These are phyloP conservation scores for Larix sibirica DNA, from an alignment of 83 land plant species.

Conservation along the genomic window DNA sequence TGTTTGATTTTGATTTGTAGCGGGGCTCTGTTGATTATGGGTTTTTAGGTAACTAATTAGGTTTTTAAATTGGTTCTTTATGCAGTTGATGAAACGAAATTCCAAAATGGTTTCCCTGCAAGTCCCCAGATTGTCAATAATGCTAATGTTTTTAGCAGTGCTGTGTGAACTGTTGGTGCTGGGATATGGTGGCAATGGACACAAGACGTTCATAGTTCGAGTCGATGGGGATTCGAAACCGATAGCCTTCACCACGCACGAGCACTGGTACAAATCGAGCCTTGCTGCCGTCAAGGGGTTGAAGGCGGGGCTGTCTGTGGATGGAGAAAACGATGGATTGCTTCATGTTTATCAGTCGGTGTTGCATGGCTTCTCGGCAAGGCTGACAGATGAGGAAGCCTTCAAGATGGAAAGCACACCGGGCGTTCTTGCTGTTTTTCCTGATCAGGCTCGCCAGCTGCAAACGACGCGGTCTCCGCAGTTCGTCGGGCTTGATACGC, in stretches of 20 bases:
- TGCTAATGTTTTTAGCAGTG: not conserved
- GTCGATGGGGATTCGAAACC: constrained; percentile 6
- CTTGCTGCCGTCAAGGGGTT: not conserved
- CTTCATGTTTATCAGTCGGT: constrained; percentile 6
- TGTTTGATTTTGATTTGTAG: too few relatives aligned
- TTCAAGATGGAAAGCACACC: not conserved
- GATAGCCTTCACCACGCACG: not conserved
- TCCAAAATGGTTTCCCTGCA: not conserved
- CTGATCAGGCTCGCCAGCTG: constrained; percentile 12
- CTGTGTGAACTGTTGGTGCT: not conserved
- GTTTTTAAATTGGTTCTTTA: not conserved
- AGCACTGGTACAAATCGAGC: constrained; percentile 10
- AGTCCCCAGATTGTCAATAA: not conserved
- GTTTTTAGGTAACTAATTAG: not conserved
- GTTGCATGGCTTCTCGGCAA: constrained; percentile 15
- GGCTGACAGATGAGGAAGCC: not conserved
- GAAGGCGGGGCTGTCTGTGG: not conserved
- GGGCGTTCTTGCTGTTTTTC: constrained; percentile 7
- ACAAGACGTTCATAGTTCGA: not conserved
- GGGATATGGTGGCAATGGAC: not conserved
- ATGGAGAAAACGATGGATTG: not conserved
- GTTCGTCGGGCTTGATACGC: constrained; percentile 8
- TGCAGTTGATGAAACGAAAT: too few relatives aligned
- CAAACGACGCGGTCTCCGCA: constrained; percentile 17
- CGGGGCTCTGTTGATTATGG: not conserved